A percentile compares a stretch with the other conserved stretches of the same genome.
These are phyloP conservation scores for Geranium incanum DNA, from an alignment of 441 rosid genomes.

Conservation along the genomic window DNA sequence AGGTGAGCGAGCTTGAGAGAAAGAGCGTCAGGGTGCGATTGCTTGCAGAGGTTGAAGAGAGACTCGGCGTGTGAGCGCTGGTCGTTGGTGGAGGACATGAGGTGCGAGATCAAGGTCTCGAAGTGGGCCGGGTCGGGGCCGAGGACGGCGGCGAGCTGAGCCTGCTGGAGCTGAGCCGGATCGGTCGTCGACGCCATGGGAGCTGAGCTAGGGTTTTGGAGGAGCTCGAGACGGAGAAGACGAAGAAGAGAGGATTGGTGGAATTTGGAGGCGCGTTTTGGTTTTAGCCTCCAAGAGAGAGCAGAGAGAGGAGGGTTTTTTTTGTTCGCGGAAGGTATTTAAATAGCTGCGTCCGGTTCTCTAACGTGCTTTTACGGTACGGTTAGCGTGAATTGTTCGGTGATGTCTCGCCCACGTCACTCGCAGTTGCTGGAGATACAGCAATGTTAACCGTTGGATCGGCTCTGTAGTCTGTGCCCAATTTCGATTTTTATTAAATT, in stretches of 20 bases:
- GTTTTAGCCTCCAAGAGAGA: conserved; percentile 3
- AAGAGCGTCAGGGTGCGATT: conserved; percentile 37
- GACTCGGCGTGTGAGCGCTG: conserved; percentile 44
- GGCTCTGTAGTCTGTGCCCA: too few relatives aligned
- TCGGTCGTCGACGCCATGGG: conserved; percentile 23
- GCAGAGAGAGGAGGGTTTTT: neutral
- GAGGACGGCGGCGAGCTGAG: conserved; percentile 29
- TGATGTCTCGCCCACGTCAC: too few relatives aligned
- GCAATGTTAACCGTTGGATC: too few relatives aligned
- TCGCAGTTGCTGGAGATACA: too few relatives aligned
- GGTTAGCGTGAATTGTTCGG: too few relatives aligned
- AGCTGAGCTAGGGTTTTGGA: neutral
- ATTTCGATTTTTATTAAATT: too few relatives aligned
- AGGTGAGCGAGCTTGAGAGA: conserved; percentile 32
- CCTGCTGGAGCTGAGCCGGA: conserved; percentile 33
- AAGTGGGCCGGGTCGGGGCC: conserved; percentile 39
- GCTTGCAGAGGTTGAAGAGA: conserved; percentile 37
- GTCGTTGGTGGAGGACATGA: conserved; percentile 47
- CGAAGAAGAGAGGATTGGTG: neutral
- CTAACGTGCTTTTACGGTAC: too few relatives aligned
- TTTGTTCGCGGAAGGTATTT: too few relatives aligned
- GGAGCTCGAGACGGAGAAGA: too few relatives aligned
- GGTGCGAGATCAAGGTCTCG: conserved; percentile 41
- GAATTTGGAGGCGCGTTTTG: neutral
- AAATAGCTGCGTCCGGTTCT: too few relatives aligned